These are phyloP conservation scores for Dichomitus squalens DNA, from an alignment of 1,284 basidiomycete genomes.

Conservation along the genomic window DNA sequence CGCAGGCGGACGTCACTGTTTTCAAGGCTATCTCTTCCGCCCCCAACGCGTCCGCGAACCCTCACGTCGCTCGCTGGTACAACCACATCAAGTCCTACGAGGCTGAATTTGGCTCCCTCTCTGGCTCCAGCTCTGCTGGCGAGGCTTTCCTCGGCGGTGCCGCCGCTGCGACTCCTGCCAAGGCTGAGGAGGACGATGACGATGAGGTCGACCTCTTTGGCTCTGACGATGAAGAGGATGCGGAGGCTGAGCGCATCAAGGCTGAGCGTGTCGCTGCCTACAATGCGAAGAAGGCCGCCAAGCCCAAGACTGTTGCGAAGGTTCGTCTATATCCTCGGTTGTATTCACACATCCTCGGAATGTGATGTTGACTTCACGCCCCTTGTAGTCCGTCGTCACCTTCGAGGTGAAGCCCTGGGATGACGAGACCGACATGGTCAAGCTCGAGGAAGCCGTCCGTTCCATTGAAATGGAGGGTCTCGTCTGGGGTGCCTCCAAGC, in stretches of 20 bases:
- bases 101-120: slow-evolving; percentile 75
- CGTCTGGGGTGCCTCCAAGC: slow-evolving; percentile 91
- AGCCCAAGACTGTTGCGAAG: slow-evolving; percentile 90
- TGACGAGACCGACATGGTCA: slow-evolving; percentile 97
- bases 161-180: slow-evolving; percentile 47
- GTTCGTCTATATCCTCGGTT: slow-evolving; percentile 44
- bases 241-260: slow-evolving; percentile 93
- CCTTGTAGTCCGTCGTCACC: slow-evolving; percentile 90
- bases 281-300: slow-evolving; percentile 91
- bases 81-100: slow-evolving; percentile 89
- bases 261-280: slow-evolving; percentile 95
- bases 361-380: slow-evolving; percentile 23
- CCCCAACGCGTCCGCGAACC: slow-evolving; percentile 70
- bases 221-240: slow-evolving; percentile 90
- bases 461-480: slow-evolving; percentile 91
- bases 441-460: slow-evolving; percentile 83
- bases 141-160: slow-evolving; percentile 65
- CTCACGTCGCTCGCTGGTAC: slow-evolving; percentile 93
- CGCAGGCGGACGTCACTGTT: slow-evolving; percentile 96
- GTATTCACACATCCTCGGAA: slow-evolving; percentile 10
- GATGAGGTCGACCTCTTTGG: slow-evolving; percentile 94
- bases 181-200: slow-evolving; percentile 87
- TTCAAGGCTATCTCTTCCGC: slow-evolving; percentile 77
- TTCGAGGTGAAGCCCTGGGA: slow-evolving; percentile 99
- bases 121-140: slow-evolving; percentile 85